Percentiles rank a stretch among this genome's conserved stretches.
Evolutionary conservation across 495 filamentous ascomycete species (phyloP).

Genomic region (Massariosphaeria phaeospora): DNA sequence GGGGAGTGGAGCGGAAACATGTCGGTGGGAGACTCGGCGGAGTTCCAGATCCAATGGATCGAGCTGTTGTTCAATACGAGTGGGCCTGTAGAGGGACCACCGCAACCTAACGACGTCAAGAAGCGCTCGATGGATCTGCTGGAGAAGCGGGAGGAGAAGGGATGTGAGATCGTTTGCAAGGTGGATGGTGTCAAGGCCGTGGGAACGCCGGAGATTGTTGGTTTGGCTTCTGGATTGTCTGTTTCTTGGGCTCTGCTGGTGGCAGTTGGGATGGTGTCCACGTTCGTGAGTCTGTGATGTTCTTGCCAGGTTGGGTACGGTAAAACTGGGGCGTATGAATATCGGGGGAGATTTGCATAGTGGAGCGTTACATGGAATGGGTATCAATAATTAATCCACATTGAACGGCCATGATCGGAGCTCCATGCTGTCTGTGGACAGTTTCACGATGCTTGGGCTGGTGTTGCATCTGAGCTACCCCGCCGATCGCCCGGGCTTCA

Average conservation of each 20-base stretch:
- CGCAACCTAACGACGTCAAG: background rate
- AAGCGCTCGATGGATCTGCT: background rate
- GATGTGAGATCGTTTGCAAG: conserved; percentile 30
- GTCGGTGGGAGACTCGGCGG: conserved; percentile 53
- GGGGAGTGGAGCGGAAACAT: conserved; percentile 71
- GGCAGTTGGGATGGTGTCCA: conserved; percentile 8
- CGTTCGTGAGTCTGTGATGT: conserved; percentile 16
- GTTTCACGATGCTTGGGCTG: conserved; percentile 3
- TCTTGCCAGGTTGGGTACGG: background rate
- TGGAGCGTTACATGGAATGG: background rate
- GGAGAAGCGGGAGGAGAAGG: conserved; percentile 25
- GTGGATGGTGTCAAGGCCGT: conserved; percentile 26
- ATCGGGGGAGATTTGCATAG: background rate
- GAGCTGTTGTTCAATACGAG: conserved; percentile 64
- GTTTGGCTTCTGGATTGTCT: conserved; percentile 1
- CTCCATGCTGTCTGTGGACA: background rate
- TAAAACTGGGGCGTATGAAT: background rate
- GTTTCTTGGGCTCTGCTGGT: conserved; percentile 26
- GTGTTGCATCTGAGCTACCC: conserved; percentile 7
- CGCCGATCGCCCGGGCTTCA: background rate
- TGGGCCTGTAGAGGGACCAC: conserved; percentile 30
- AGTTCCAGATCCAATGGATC: conserved; percentile 68
- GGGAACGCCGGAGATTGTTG: conserved; percentile 26
- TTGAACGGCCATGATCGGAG: too few species aligned
- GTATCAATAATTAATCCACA: background rate